phyloP scores from a whole-genome alignment of 73 alveolate genomes.

The Symbiodinium pilosum region DNA sequence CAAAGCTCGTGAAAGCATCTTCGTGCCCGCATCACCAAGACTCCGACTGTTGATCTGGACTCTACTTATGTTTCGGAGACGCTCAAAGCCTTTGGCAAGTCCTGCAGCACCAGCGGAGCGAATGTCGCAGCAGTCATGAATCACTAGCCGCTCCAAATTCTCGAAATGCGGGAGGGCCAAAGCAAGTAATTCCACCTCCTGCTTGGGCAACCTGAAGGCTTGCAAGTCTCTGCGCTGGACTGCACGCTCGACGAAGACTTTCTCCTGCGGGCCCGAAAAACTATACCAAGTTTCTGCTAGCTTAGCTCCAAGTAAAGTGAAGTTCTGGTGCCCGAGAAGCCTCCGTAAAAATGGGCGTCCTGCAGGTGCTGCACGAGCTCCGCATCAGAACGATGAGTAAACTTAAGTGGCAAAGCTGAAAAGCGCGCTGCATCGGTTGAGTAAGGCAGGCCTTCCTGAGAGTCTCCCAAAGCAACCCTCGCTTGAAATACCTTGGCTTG shows the following conservation, averaged over 20 bases:
- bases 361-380: not conserved
- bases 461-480: too few species aligned
- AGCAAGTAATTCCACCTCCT: not conserved
- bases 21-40: too few species aligned
- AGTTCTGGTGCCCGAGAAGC: too few species aligned
- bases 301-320: too few species aligned
- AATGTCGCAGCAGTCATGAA: not conserved
- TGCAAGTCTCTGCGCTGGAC: not conserved
- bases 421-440: too few species aligned
- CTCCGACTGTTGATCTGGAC: too few species aligned
- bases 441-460: too few species aligned
- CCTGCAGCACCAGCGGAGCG: not conserved
- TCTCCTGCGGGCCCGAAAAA: too few species aligned
- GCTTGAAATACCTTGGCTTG: not conserved
- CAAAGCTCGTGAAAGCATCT: too few species aligned
- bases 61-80: too few species aligned
- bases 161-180: not conserved
- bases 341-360: too few species aligned
- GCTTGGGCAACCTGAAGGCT: not conserved
- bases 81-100: not conserved
- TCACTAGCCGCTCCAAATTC: not conserved
- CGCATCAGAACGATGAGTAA: not conserved
- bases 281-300: too few species aligned
- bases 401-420: not conserved
- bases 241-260: not conserved